Percentiles rank a stretch among this genome's conserved stretches.
These are phyloP conservation scores for Rhizomucor miehei DNA, from an alignment of 371 early-diverging fungal genomes.

Conservation along the genomic window DNA sequence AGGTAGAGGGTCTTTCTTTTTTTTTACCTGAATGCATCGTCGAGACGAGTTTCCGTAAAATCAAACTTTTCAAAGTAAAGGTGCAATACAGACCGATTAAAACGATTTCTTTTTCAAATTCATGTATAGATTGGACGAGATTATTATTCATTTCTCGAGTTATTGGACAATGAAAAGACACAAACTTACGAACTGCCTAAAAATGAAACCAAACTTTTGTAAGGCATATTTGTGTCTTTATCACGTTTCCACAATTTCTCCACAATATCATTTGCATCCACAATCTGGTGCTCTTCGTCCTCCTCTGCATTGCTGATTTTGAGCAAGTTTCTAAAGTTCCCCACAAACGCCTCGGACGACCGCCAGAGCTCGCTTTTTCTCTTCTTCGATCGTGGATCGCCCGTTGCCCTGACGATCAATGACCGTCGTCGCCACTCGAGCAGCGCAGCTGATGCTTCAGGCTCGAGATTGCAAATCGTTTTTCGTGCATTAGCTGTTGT, in stretches of 20 bases:
- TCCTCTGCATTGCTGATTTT: neutral
- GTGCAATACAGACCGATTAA: conserved; percentile 12
- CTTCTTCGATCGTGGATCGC: conserved; percentile 7
- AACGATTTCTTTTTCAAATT: neutral
- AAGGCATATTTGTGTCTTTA: neutral
- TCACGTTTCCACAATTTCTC: neutral
- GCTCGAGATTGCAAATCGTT: no score
- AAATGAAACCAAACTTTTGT: neutral
- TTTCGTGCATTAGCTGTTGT: no score
- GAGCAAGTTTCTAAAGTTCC: neutral
- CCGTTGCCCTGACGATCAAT: conserved; percentile 2
- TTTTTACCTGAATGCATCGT: conserved; percentile 62
- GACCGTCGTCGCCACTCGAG: conserved; percentile 8
- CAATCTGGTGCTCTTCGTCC: no score
- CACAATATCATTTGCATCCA: neutral
- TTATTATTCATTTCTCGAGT: no score
- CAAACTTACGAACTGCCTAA: neutral
- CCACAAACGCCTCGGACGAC: conserved; percentile 1
- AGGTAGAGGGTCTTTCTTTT: no score
- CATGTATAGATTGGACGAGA: no score
- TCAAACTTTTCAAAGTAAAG: no score
- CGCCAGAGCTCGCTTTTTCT: conserved; percentile 7
- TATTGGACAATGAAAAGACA: no score
- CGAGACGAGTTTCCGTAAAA: conserved; percentile 29
- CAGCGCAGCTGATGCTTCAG: neutral